Conservation (phyloP, 805 yeast species). For the Saccharomycopsis selenospora region DNA sequence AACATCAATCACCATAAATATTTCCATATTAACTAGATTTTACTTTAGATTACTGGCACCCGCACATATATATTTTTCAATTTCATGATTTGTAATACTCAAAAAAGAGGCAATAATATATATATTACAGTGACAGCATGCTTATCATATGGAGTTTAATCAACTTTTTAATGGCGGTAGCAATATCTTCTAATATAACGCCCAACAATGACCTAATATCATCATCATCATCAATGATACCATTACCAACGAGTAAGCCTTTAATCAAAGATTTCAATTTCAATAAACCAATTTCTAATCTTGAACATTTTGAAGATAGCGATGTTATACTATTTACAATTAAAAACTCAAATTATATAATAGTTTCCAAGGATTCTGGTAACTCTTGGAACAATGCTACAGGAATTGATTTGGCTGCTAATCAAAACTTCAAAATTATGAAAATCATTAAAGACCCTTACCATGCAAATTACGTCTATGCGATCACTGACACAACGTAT, state of each 20-base stretch:
- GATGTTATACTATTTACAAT: not conserved
- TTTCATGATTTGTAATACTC: too few relatives aligned
- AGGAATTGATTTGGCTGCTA: not conserved
- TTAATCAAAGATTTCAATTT: not conserved
- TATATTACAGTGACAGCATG: too few relatives aligned
- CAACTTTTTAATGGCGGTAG: too few relatives aligned
- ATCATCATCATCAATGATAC: too few relatives aligned
- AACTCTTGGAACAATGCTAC: not conserved
- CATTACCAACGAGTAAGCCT: not conserved
- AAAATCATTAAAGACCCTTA: slow-evolving; percentile 9
- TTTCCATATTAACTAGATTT: too few relatives aligned
- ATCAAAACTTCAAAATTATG: not conserved
- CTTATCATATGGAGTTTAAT: too few relatives aligned
- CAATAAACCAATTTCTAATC: not conserved
- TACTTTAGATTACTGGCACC: too few relatives aligned
- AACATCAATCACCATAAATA: too few relatives aligned
- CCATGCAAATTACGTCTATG: not conserved
- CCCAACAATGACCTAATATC: too few relatives aligned
- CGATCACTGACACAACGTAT: slow-evolving; percentile 2
- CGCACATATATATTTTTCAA: too few relatives aligned
- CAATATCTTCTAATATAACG: too few relatives aligned
- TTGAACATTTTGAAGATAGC: not conserved
- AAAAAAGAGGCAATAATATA: too few relatives aligned
- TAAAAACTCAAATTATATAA: not conserved
- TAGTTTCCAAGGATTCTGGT: slow-evolving; percentile 2